Percentiles rank a stretch among this genome's conserved stretches.
These are phyloP conservation scores for Eucalyptus polybractea DNA, from an alignment of 345 rosid species.

Conservation along the genomic window DNA sequence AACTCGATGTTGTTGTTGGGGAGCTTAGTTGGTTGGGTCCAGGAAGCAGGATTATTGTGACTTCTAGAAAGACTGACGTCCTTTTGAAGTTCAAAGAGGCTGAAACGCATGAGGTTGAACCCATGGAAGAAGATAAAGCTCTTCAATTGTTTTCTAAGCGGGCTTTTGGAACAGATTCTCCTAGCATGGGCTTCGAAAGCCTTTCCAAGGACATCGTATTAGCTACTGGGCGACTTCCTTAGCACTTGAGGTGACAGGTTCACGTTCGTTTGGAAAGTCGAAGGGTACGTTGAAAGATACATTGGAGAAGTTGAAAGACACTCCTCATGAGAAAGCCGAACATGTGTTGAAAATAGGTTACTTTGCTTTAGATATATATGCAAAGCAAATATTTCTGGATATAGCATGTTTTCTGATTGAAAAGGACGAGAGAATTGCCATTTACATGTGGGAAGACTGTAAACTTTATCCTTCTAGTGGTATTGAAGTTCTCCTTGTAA, in stretches of 20 bases:
- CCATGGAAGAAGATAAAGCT: not conserved
- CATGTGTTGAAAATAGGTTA: not conserved
- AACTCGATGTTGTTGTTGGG: not conserved
- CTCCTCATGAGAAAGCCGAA: not conserved
- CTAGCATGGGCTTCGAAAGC: not conserved
- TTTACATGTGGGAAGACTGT: not conserved
- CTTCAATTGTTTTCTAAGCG: not conserved
- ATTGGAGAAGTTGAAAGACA: not conserved
- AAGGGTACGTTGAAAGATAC: not conserved
- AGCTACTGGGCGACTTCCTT: not conserved
- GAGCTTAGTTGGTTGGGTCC: not conserved
- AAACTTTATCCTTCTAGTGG: not conserved
- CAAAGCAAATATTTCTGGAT: not conserved
- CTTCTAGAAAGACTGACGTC: not conserved
- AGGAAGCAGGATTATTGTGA: not conserved
- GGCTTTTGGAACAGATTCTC: not conserved
- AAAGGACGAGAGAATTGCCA: not conserved
- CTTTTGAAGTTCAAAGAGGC: not conserved
- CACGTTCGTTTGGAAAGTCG: not conserved
- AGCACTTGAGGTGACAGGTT: not conserved
- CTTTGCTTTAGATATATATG: accelerated
- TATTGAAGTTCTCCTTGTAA: not conserved
- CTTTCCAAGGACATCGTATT: not conserved
- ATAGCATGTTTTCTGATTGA: not conserved
- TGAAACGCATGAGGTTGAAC: not conserved